Evolutionary conservation across 768 basidiomycete species (phyloP).

Genomic region (Leucocoprinus sp.): DNA sequence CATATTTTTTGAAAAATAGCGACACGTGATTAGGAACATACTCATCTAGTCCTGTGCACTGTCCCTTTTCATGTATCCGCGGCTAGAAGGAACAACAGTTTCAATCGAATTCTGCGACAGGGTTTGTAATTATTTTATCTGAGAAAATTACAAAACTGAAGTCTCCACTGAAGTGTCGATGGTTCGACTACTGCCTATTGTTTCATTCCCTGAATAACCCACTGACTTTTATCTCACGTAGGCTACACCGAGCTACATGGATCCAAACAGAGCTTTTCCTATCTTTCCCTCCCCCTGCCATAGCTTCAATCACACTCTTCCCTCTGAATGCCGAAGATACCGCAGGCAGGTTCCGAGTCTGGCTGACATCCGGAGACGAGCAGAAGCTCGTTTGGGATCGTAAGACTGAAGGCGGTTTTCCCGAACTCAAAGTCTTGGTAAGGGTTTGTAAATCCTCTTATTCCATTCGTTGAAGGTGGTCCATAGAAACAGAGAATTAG

Average conservation of each 20-base stretch:
- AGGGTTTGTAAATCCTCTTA: constrained; percentile 21
- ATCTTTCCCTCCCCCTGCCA: constrained; percentile 77
- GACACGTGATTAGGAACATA: constrained; percentile 26
- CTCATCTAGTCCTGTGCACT: background rate
- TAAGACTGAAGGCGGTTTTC: constrained; percentile 87
- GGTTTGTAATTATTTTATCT: constrained; percentile 35
- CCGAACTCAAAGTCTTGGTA: constrained; percentile 80
- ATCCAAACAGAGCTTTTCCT: constrained; percentile 86
- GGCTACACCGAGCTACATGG: constrained; percentile 92
- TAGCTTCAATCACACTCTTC: constrained; percentile 60
- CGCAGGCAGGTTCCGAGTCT: constrained; percentile 85
- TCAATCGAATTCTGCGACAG: constrained; percentile 90
- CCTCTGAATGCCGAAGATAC: constrained; percentile 78
- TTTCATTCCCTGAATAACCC: background rate
- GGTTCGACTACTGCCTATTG: constrained; percentile 42
- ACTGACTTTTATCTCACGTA: constrained; percentile 20
- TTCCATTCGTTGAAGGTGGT: background rate
- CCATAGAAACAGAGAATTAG: constrained; percentile 83
- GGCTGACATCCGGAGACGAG: constrained; percentile 45
- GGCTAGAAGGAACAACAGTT: constrained; percentile 40
- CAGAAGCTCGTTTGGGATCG: constrained; percentile 73
- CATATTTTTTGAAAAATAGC: constrained; percentile 15
- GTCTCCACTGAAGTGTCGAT: constrained; percentile 58
- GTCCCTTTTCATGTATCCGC: constrained; percentile 49
- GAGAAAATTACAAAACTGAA: background rate